phyloP scores from a whole-genome alignment of 495 filamentous ascomycete genomes.

The Xylaria bambusicola region DNA sequence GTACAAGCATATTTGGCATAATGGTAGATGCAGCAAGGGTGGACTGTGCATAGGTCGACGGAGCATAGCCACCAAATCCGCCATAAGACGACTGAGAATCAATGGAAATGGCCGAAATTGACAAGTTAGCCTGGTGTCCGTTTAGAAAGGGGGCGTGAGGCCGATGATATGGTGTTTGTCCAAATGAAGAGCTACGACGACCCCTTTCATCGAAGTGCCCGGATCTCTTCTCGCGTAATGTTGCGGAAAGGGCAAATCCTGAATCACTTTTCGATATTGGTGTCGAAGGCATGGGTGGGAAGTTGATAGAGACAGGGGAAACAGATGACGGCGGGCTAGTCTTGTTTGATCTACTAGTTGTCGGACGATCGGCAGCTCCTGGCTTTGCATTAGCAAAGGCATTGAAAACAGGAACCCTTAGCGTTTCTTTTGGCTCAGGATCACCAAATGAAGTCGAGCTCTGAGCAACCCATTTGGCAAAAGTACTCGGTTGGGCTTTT shows the following conservation, averaged over 20 bases:
- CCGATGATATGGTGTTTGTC: conserved; percentile 66
- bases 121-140: conserved; percentile 74
- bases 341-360: conserved; percentile 75
- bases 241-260: conserved; percentile 80
- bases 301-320: conserved; percentile 79
- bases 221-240: conserved; percentile 88
- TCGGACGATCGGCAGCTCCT: conserved; percentile 72
- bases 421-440: conserved; percentile 52
- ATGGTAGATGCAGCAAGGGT: conserved; percentile 98
- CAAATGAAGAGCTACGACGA: conserved; percentile 88
- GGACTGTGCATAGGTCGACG: conserved; percentile 93
- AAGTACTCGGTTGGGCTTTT: conserved; percentile 65
- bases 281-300: conserved; percentile 72
- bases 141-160: conserved; percentile 85
- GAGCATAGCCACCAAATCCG: conserved; percentile 66
- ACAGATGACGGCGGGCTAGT: conserved; percentile 81
- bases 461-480: conserved; percentile 82
- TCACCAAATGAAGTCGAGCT: conserved; percentile 86
- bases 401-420: conserved; percentile 70
- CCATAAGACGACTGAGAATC: conserved; percentile 73
- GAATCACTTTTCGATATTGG: conserved; percentile 87
- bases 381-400: conserved; percentile 79
- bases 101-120: conserved; percentile 78
- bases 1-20: conserved; percentile 85
- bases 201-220: conserved; percentile 87